Evolutionary conservation across 2,329 filamentous ascomycete genomes (phyloP).

Genomic region (Periconia sp.): DNA sequence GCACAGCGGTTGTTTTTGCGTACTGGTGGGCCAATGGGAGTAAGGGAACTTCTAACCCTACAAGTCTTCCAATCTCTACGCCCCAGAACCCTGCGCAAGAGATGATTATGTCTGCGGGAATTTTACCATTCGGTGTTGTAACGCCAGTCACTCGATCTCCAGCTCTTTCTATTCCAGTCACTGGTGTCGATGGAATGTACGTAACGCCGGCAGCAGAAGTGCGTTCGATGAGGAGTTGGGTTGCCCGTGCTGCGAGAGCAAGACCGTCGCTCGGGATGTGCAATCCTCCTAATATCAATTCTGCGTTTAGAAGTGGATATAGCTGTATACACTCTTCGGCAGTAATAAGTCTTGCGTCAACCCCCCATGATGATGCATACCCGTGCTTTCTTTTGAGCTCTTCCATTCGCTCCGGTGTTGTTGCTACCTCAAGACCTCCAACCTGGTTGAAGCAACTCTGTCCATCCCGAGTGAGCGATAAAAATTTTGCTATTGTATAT

Average conservation of each 20-base stretch:
- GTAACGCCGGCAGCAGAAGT: constrained; percentile 60
- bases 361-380: constrained; percentile 62
- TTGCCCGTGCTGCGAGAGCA: constrained; percentile 62
- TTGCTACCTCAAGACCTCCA: constrained; percentile 64
- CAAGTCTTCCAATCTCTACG: constrained; percentile 65
- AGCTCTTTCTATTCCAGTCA: constrained; percentile 58
- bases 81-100: constrained; percentile 69
- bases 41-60: constrained; percentile 59
- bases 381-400: constrained; percentile 66
- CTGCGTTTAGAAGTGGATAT: constrained; percentile 58
- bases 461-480: constrained; percentile 50
- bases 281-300: constrained; percentile 59
- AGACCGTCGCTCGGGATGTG: constrained; percentile 64
- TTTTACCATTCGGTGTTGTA: constrained; percentile 49
- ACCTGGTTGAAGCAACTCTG: constrained; percentile 63
- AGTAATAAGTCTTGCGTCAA: constrained; percentile 56
- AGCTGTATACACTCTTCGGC: constrained; percentile 55
- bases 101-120: constrained; percentile 62
- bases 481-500: constrained; percentile 64
- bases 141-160: constrained; percentile 60
- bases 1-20: constrained; percentile 60
- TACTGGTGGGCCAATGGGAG: constrained; percentile 66
- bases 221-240: constrained; percentile 61
- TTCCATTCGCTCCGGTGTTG: constrained; percentile 59
- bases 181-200: constrained; percentile 59